A percentile compares a stretch with the other conserved stretches of the same genome.
Evolutionary conservation across 192 early-diverging fungal species (phyloP).

Genomic region (Paraglomus brasilianum): DNA sequence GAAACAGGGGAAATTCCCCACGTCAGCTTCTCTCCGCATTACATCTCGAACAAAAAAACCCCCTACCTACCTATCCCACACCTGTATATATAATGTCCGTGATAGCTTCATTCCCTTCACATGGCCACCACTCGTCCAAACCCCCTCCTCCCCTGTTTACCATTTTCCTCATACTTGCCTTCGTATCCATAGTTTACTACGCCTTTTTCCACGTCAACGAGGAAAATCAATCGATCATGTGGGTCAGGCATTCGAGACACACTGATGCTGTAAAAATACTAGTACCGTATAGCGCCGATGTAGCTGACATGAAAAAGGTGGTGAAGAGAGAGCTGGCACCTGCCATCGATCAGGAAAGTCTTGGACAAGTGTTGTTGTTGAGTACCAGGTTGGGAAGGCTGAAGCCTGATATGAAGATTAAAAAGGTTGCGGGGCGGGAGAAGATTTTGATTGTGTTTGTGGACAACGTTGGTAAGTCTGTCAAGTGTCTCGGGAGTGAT

Average conservation of each 20-base stretch:
- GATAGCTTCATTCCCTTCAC: not conserved
- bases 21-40: too few relatives aligned
- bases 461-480: constrained; percentile 30
- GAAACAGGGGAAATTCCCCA: too few relatives aligned
- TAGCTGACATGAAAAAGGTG: constrained; percentile 32
- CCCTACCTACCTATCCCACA: too few relatives aligned
- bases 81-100: too few relatives aligned
- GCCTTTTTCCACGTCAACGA: not conserved
- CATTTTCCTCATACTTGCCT: not conserved
- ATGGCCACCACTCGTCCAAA: not conserved
- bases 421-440: constrained; percentile 1
- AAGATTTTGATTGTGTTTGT: constrained; percentile 30
- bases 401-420: constrained; percentile 14
- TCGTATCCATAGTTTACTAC: not conserved
- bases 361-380: constrained; percentile 31
- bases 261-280: constrained; percentile 31
- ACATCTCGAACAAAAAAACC: too few relatives aligned
- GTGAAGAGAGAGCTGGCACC: constrained; percentile 32
- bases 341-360: constrained; percentile 27
- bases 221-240: constrained; percentile 2
- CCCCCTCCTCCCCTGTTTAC: not conserved
- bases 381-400: constrained; percentile 23
- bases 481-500: too few relatives aligned
- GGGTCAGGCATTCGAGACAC: constrained; percentile 28
- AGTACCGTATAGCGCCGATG: constrained; percentile 28